Base-by-base conservation (phyloP, 768 basidiomycete genomes). In the Nidula microcarpa region DNA sequence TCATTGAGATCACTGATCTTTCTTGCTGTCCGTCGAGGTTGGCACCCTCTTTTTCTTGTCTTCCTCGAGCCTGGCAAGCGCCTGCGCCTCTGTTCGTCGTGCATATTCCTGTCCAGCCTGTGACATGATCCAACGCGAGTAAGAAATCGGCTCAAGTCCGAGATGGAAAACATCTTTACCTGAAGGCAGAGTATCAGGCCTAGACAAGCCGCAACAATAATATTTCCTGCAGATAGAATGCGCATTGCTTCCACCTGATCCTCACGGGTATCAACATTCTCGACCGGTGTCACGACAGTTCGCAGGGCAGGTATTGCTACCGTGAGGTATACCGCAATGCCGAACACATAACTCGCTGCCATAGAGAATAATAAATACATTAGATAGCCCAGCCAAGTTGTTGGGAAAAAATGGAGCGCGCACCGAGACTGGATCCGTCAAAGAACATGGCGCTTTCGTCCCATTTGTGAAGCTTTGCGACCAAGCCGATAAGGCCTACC, bases 381-480 rank as follows among this genome's bases (percentile, higher is more conserved):
- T 9, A 11, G 37, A 41, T 11, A 41, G 37, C 10, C 23, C 23
- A 3, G 23, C 23, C 3, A 23, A 23, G 23, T 23, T 23, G 3
- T 3, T 23, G 3, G 23, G 3, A 23, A 23, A 23, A 23, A 37
- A 33, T 49, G 17, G 33, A 47, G 43, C 36, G 75, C 83, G 60
- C 59, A 94, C 94, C 91, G 54, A 96, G 69, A 59, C 84, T 86
- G 18, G 87, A 86, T 17, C 95, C 95, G 68, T 98, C 95, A 67
- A 98, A 98, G 75, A 91, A 94, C 72, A 95, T 80, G 6, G 95
- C 95, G 59, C 89, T 92, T 62, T 97, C 94, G 63, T 87, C 85
- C 92, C 94, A 97, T 56, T 76, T 81, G 68, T 89, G 78, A 53
- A 97, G 74, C 68, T 97, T 98, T 46, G 81, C 78, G 8, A 94